A percentile compares a stretch with the other conserved stretches of the same genome.
These are phyloP conservation scores for Fusarium nematophilum DNA, from an alignment of 2,329 filamentous ascomycete species.

Conservation along the genomic window DNA sequence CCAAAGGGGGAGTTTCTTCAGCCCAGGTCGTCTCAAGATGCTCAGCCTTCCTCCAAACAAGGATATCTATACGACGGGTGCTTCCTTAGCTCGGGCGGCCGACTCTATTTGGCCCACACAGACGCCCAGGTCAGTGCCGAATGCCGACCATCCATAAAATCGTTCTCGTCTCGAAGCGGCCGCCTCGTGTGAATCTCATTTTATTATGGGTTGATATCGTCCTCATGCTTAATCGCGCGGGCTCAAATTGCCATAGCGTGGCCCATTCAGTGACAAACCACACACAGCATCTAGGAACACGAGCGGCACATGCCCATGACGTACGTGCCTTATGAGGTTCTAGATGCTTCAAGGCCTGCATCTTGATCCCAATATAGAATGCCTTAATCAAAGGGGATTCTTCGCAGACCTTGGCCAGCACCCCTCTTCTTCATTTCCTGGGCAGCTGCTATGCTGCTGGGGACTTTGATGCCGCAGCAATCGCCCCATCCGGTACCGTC, in stretches of 20 bases:
- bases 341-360: not conserved
- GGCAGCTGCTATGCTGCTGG: constrained; percentile 90
- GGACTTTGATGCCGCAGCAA: constrained; percentile 97
- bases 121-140: constrained; percentile 6
- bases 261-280: not conserved
- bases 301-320: constrained; percentile 1
- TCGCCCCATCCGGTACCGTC: constrained; percentile 86
- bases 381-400: constrained; percentile 84
- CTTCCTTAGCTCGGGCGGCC: constrained; percentile 8
- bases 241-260: not conserved
- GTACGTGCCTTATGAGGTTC: constrained; percentile 6
- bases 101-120: constrained; percentile 1
- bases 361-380: not conserved
- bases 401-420: constrained; percentile 69
- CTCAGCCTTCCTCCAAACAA: constrained; percentile 5
- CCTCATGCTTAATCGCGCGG: not conserved
- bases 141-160: constrained; percentile 1
- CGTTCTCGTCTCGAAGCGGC: constrained; percentile 6
- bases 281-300: not conserved
- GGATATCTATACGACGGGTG: constrained; percentile 1
- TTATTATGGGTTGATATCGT: not conserved
- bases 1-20: not conserved
- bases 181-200: constrained; percentile 2
- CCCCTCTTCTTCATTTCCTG: constrained; percentile 86
- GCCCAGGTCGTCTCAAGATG: constrained; percentile 6